Evolutionary conservation across 2,329 filamentous ascomycete species (phyloP).

Genomic region (Xylaria sp.): DNA sequence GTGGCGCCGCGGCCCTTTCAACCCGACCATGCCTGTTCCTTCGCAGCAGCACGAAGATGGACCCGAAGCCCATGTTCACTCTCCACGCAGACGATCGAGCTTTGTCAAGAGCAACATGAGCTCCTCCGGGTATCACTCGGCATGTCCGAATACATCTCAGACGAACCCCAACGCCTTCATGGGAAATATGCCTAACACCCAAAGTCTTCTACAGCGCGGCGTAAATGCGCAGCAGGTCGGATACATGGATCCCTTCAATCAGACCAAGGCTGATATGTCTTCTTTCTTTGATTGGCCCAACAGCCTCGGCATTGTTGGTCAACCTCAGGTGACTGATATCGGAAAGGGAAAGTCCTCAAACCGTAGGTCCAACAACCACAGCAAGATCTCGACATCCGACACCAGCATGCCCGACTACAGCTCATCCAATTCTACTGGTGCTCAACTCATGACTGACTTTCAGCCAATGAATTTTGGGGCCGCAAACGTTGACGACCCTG

Average conservation of each 20-base stretch:
- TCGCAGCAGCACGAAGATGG: constrained; percentile 57
- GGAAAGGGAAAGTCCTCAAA: constrained; percentile 37
- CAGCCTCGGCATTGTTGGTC: constrained; percentile 40
- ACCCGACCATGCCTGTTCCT: constrained; percentile 56
- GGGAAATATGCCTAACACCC: constrained; percentile 47
- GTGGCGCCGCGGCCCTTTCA: constrained; percentile 66
- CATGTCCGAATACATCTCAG: constrained; percentile 39
- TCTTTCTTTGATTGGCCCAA: constrained; percentile 48
- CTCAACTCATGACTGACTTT: constrained; percentile 42
- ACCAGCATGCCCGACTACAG: constrained; percentile 57
- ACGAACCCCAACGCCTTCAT: constrained; percentile 40
- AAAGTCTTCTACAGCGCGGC: constrained; percentile 45
- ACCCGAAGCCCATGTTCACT: constrained; percentile 71
- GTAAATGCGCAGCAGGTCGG: constrained; percentile 35
- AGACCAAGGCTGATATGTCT: constrained; percentile 43
- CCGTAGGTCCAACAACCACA: constrained; percentile 42
- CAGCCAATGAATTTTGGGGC: constrained; percentile 48
- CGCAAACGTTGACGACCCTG: constrained; percentile 50
- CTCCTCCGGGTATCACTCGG: constrained; percentile 37
- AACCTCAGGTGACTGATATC: constrained; percentile 36
- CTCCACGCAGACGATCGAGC: constrained; percentile 60
- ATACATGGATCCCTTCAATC: constrained; percentile 45
- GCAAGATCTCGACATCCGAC: constrained; percentile 53
- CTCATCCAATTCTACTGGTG: constrained; percentile 36
- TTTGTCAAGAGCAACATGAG: constrained; percentile 36